Evolutionary conservation across 2,329 filamentous ascomycete genomes (phyloP).

Genomic region (Penicillium sp.): DNA sequence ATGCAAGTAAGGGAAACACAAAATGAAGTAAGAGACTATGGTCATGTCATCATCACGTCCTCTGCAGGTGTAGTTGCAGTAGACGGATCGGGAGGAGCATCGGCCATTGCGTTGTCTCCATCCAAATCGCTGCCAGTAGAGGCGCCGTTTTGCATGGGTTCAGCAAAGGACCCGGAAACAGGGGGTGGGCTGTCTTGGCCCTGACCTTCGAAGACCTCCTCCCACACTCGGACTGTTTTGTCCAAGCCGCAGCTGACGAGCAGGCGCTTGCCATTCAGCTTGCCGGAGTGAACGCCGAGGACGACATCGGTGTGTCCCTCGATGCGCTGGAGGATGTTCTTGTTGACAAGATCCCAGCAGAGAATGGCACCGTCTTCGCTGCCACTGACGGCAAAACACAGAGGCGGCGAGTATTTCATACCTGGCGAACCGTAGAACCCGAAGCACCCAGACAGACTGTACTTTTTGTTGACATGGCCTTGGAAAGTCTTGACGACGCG

Average conservation of each 20-base stretch:
- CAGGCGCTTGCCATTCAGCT: constrained; percentile 46
- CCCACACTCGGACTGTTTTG: constrained; percentile 62
- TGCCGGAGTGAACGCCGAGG: constrained; percentile 59
- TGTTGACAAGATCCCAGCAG: constrained; percentile 87
- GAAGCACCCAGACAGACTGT: constrained; percentile 81
- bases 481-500: constrained; percentile 96
- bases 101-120: constrained; percentile 20
- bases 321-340: constrained; percentile 71
- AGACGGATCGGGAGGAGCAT: constrained; percentile 12
- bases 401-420: constrained; percentile 31
- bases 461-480: constrained; percentile 80
- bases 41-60: constrained; percentile 12
- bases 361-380: constrained; percentile 84
- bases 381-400: constrained; percentile 70
- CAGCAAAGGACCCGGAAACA: neutral
- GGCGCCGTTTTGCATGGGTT: neutral
- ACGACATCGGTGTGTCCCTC: constrained; percentile 59
- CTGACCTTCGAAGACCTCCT: constrained; percentile 34
- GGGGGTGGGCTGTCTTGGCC: neutral
- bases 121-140: constrained; percentile 8
- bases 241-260: constrained; percentile 65
- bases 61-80: constrained; percentile 14
- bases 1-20: neutral
- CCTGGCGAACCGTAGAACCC: constrained; percentile 58
- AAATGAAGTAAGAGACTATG: neutral